Conservation (phyloP, 176 grass and related monocot genomes). For the Carex pumila region DNA sequence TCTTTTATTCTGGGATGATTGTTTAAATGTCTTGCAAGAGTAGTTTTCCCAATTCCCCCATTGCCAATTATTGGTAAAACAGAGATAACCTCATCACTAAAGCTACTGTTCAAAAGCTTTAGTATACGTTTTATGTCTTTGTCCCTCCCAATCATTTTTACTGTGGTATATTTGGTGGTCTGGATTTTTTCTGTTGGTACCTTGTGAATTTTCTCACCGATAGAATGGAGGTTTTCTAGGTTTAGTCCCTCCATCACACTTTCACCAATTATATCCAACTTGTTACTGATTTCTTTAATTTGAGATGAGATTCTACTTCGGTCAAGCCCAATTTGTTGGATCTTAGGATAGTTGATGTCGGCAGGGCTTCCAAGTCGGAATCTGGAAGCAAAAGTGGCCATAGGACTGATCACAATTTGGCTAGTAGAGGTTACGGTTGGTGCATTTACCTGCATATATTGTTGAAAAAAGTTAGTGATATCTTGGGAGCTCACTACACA, state of each 20-base stretch:
- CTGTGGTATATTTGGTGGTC: slow-evolving; percentile 20
- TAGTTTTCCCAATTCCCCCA: slow-evolving; percentile 45
- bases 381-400: background rate
- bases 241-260: slow-evolving; percentile 6
- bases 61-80: slow-evolving; percentile 24
- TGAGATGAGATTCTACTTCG: background rate
- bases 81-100: background rate
- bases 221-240: slow-evolving; percentile 17
- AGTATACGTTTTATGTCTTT: slow-evolving; percentile 24
- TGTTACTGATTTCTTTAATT: slow-evolving; percentile 16
- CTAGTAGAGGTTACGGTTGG: background rate
- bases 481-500: background rate
- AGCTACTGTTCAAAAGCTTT: background rate
- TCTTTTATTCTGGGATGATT: background rate
- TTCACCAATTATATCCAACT: background rate
- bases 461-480: background rate
- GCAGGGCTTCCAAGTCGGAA: background rate
- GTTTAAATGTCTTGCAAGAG: slow-evolving; percentile 23
- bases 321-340: background rate
- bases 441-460: slow-evolving; percentile 6
- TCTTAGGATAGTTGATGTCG: background rate
- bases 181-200: background rate
- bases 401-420: slow-evolving; percentile 6
- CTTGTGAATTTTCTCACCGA: slow-evolving; percentile 12
- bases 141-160: slow-evolving; percentile 26